These are phyloP conservation scores for Plasmodium vinckei DNA, from an alignment of 169 alveolate genomes.

Conservation along the genomic window DNA sequence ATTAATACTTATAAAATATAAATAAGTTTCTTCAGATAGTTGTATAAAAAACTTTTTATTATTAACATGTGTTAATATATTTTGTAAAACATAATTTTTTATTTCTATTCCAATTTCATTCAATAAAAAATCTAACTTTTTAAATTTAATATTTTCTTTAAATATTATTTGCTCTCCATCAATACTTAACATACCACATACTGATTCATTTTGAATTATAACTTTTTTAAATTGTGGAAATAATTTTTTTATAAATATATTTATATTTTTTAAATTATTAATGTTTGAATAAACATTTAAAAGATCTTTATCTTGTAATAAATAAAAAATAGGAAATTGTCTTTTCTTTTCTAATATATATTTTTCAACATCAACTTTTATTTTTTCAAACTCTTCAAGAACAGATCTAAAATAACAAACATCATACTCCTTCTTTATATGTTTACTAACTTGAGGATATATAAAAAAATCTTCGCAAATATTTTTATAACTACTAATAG, in stretches of 20 bases:
- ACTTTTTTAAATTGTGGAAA: slow-evolving; percentile 29
- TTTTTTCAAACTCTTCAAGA: not conserved
- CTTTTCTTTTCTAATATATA: slow-evolving; percentile 22
- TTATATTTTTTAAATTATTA: slow-evolving; percentile 21
- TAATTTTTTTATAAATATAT: slow-evolving; percentile 18
- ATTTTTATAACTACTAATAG: slow-evolving; percentile 23
- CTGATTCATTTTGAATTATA: slow-evolving; percentile 50
- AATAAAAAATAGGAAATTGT: slow-evolving; percentile 26
- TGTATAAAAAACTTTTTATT: slow-evolving; percentile 17
- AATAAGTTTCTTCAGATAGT: slow-evolving; percentile 27
- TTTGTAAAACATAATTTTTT: slow-evolving; percentile 1
- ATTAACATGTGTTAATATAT: not conserved
- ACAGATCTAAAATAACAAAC: not conserved
- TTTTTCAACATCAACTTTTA: not conserved
- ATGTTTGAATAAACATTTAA: slow-evolving; percentile 33
- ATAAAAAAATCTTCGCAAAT: slow-evolving; percentile 56
- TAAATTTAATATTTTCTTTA: slow-evolving; percentile 45
- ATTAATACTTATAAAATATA: slow-evolving; percentile 3
- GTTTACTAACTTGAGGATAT: slow-evolving; percentile 55
- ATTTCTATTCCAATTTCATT: slow-evolving; percentile 32
- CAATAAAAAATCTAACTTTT: slow-evolving; percentile 41
- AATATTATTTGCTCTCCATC: slow-evolving; percentile 42
- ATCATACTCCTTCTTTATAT: slow-evolving; percentile 27
- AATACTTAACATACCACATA: slow-evolving; percentile 14
- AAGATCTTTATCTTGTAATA: slow-evolving; percentile 22